A percentile compares a stretch with the other conserved stretches of the same genome.
These are phyloP conservation scores for Chamaecyparis obtusa DNA, from an alignment of 75 land plant species.

Conservation along the genomic window DNA sequence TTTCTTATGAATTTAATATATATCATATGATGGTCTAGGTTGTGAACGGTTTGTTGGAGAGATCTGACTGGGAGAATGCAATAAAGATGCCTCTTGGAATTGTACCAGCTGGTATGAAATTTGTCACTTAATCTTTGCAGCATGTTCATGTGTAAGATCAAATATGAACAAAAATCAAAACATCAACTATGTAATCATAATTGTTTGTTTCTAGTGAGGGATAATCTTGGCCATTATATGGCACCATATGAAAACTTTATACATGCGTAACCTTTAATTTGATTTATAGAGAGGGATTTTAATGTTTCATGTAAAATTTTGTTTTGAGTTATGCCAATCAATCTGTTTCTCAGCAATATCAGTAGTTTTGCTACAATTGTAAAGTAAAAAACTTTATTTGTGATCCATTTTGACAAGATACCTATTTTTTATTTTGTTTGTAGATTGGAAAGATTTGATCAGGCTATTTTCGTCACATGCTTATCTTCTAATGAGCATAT, in stretches of 20 bases:
- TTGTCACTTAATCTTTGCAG: background rate
- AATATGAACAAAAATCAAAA: background rate
- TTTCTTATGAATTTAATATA: constrained; percentile 3
- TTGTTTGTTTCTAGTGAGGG: background rate
- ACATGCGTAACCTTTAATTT: background rate
- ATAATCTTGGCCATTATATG: background rate
- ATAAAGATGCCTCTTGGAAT: constrained; percentile 86
- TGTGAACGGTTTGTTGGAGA: constrained; percentile 83
- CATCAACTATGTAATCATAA: background rate
- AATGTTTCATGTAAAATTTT: background rate
- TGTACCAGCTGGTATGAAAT: constrained; percentile 76
- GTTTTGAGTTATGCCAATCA: background rate
- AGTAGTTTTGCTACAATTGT: background rate
- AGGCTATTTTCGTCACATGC: background rate
- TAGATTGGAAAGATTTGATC: background rate
- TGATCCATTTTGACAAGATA: background rate
- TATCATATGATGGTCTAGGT: constrained; percentile 52
- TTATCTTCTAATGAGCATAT: background rate
- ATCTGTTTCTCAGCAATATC: background rate
- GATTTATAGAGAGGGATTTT: background rate
- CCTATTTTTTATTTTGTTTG: background rate
- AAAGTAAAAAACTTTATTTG: background rate
- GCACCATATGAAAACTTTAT: background rate
- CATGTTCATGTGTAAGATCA: background rate
- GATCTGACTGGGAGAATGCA: constrained; percentile 82